phyloP scores from a whole-genome alignment of 1,139 yeast species.

The Nematodospora anomalae region DNA sequence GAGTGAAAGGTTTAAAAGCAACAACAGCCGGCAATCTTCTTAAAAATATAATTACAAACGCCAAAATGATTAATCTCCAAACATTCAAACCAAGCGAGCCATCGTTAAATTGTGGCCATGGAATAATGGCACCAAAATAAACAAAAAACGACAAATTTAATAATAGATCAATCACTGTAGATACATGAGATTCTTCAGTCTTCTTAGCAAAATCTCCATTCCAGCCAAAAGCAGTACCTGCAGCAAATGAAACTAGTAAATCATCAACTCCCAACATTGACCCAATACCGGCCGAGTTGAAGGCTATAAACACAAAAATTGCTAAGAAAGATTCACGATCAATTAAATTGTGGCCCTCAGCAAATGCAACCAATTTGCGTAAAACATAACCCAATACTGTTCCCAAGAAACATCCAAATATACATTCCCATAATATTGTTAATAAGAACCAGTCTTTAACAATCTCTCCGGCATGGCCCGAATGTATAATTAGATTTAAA shows the following conservation, averaged over 20 bases:
- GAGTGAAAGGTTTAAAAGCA: slow-evolving; percentile 76
- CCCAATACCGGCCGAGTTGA: slow-evolving; percentile 91
- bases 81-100: slow-evolving; percentile 64
- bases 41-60: slow-evolving; percentile 78
- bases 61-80: slow-evolving; percentile 83
- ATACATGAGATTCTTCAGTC: slow-evolving; percentile 89
- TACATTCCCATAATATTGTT: slow-evolving; percentile 83
- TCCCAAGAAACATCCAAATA: slow-evolving; percentile 82
- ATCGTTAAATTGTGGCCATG: slow-evolving; percentile 84
- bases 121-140: slow-evolving; percentile 91
- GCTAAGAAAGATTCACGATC: slow-evolving; percentile 95
- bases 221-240: slow-evolving; percentile 97
- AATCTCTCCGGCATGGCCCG: slow-evolving; percentile 65
- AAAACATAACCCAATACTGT: slow-evolving; percentile 73
- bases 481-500: slow-evolving; percentile 62
- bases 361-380: slow-evolving; percentile 72
- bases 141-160: slow-evolving; percentile 87
- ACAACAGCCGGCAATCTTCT: slow-evolving; percentile 88
- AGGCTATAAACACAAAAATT: slow-evolving; percentile 80
- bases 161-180: slow-evolving; percentile 85
- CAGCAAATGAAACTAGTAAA: slow-evolving; percentile 87
- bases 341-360: slow-evolving; percentile 72
- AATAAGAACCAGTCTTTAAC: slow-evolving; percentile 82
- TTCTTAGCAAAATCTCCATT: slow-evolving; percentile 88
- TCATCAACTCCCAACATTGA: slow-evolving; percentile 92